Evolutionary conservation across 139 green algal species (phyloP).

Genomic region (Gonium pectorale): DNA sequence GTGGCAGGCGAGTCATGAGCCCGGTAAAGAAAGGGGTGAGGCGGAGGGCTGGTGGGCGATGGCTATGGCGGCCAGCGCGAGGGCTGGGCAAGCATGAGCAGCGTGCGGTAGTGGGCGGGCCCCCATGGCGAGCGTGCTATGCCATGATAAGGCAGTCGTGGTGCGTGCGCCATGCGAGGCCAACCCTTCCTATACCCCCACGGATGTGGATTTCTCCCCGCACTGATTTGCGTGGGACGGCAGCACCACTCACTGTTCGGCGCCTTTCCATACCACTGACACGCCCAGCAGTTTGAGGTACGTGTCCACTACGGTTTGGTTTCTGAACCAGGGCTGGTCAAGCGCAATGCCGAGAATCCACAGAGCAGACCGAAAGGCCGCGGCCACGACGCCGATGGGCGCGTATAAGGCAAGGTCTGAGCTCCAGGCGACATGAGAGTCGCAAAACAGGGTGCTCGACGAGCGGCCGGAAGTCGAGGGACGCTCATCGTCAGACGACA

Average conservation of each 20-base stretch:
- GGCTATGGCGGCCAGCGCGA: no score
- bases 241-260: conserved; percentile 26
- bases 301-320: conserved; percentile 2
- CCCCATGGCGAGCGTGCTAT: no score
- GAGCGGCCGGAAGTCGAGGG: background rate
- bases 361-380: background rate
- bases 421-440: background rate
- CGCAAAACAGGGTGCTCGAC: background rate
- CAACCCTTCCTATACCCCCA: no score
- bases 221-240: no score
- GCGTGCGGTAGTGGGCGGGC: no score
- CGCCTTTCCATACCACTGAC: conserved; percentile 50
- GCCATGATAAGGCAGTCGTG: no score
- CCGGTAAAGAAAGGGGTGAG: no score
- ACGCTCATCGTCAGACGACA: background rate
- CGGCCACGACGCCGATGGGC: background rate
- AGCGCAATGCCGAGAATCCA: conserved; percentile 40
- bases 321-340: conserved; percentile 53
- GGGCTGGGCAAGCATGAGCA: no score
- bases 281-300: conserved; percentile 65
- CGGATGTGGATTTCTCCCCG: no score
- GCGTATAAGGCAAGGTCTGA: background rate
- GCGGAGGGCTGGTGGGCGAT: no score
- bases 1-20: no score
- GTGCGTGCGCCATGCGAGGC: no score